A percentile compares a stretch with the other conserved stretches of the same genome.
Conservation (phyloP, 805 yeast species). For the Nakazawaea laoshanensis region DNA sequence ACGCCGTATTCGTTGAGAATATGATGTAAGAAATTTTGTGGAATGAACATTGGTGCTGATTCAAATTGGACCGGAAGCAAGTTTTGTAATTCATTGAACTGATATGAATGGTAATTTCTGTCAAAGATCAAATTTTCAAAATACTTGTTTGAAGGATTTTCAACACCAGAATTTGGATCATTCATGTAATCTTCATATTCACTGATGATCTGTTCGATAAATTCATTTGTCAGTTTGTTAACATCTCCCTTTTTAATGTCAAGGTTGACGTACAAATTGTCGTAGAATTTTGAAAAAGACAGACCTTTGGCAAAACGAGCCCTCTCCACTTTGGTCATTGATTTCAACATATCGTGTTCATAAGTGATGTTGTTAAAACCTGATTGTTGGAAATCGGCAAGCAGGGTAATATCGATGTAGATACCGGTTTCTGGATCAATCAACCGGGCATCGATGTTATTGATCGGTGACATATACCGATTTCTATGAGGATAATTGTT, state of each 20-base stretch:
- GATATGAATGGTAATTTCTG: constrained; percentile 48
- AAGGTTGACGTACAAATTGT: not conserved
- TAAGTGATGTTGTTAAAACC: not conserved
- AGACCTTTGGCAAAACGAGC: constrained; percentile 8
- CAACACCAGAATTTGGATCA: not conserved
- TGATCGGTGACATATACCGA: constrained; percentile 30
- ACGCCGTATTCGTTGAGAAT: constrained; percentile 28
- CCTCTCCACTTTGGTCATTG: not conserved
- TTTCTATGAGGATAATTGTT: constrained; percentile 24
- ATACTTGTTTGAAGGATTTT: not conserved
- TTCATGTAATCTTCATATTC: constrained; percentile 4
- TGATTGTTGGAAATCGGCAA: constrained; percentile 6
- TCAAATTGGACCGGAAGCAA: constrained; percentile 49
- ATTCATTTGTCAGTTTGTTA: not conserved
- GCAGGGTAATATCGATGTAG: constrained; percentile 40
- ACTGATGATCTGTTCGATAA: not conserved
- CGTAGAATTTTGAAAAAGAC: not conserved
- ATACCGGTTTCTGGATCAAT: constrained; percentile 40
- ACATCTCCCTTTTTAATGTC: constrained; percentile 1
- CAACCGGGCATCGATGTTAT: constrained; percentile 28
- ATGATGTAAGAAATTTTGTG: constrained; percentile 25
- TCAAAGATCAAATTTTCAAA: constrained; percentile 27
- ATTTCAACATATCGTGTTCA: constrained; percentile 1
- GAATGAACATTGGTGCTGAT: constrained; percentile 42
- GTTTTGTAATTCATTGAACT: constrained; percentile 31